These are phyloP conservation scores for Neonothopanus nambi DNA, from an alignment of 1,284 basidiomycete species.

Conservation along the genomic window DNA sequence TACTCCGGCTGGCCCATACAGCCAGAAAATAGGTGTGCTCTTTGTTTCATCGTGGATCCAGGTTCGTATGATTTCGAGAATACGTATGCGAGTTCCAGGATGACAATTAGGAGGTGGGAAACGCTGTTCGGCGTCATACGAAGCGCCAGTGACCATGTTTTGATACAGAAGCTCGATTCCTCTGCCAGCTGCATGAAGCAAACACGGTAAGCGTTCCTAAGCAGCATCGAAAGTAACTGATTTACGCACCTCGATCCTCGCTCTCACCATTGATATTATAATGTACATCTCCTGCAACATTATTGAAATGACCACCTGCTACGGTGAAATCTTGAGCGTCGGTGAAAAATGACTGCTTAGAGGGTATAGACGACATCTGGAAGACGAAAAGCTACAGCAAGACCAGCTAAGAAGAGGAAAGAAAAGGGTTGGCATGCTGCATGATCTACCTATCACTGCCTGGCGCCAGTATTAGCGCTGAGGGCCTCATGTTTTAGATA, in stretches of 20 bases:
- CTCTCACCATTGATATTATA: not conserved
- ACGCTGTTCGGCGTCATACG: slow-evolving; percentile 7
- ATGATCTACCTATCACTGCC: no score
- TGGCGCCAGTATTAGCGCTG: no score
- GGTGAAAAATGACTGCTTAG: not conserved
- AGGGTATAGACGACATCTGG: no score
- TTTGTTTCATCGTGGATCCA: not conserved
- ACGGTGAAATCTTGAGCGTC: not conserved
- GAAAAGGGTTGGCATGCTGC: no score
- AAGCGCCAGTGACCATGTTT: not conserved
- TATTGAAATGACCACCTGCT: not conserved
- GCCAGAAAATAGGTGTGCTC: slow-evolving; percentile 11
- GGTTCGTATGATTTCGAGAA: not conserved
- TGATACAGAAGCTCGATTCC: slow-evolving; percentile 1
- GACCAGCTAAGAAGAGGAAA: no score
- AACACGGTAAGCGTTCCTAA: not conserved
- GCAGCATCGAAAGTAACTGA: not conserved
- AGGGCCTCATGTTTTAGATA: no score
- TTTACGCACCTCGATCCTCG: not conserved
- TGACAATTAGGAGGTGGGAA: slow-evolving; percentile 10
- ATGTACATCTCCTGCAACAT: not conserved
- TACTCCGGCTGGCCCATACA: slow-evolving; percentile 19
- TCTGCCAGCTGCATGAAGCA: not conserved
- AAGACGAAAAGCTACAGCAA: no score
- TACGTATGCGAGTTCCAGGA: slow-evolving; percentile 1